Conservation (phyloP, 306 rosid species). For the Adenanthera pavonina region DNA sequence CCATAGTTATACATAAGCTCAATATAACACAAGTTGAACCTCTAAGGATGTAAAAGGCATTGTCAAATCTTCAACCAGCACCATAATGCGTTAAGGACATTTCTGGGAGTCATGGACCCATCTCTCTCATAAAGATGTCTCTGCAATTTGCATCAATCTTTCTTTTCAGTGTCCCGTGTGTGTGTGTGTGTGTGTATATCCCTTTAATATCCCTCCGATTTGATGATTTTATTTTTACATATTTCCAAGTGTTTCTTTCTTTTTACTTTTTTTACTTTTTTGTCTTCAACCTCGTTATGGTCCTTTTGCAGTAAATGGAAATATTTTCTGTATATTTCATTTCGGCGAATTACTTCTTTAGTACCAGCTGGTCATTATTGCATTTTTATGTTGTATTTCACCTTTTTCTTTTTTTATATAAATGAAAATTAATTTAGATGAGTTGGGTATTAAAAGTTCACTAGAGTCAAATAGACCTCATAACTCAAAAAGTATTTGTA, state of each 20-base stretch:
- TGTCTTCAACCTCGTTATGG: neutral
- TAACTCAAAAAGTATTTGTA: too few relatives aligned
- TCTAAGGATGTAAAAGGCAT: conserved; percentile 32
- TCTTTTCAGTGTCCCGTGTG: conserved; percentile 46
- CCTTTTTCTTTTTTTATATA: too few relatives aligned
- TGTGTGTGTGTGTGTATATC: too few relatives aligned
- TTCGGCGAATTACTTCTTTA: neutral
- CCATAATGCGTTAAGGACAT: conserved; percentile 53
- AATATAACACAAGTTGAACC: conserved; percentile 23
- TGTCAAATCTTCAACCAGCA: conserved; percentile 43
- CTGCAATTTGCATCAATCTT: conserved; percentile 50
- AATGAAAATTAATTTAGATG: too few relatives aligned
- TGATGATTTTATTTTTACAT: neutral
- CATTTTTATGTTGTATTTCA: neutral
- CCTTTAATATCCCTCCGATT: conserved; percentile 23
- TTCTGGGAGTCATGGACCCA: conserved; percentile 51
- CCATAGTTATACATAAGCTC: conserved; percentile 22
- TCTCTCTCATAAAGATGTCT: conserved; percentile 59
- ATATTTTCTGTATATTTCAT: neutral
- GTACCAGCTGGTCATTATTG: neutral
- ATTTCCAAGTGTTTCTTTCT: neutral
- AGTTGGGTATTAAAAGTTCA: too few relatives aligned
- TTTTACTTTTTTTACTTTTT: neutral
- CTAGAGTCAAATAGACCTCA: too few relatives aligned
- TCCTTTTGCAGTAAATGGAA: conserved; percentile 18